Evolutionary conservation across 371 early-diverging fungal genomes (phyloP), one percentile per base, ranked within the genome.

Genomic region (Zopfochytrium polystomum): DNA sequence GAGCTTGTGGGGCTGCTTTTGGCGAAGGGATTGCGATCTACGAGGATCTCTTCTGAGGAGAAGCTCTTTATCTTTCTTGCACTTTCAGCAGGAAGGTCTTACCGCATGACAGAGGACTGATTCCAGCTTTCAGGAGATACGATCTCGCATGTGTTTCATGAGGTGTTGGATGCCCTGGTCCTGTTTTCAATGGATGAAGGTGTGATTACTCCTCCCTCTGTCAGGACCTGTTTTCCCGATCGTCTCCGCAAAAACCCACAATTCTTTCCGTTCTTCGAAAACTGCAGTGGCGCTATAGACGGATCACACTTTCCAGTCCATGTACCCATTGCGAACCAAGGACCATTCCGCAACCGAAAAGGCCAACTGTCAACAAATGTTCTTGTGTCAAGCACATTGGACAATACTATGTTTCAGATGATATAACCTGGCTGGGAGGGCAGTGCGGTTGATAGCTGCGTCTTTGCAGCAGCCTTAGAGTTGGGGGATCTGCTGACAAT

Each of bases 341-440:
- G 20, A 1, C 48, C 48, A 1, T 58, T 13, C 2, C 27, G 48
- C 15, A 58, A 58, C 3, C 58, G 48, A 1, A 58, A 49, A 26
- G 58, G 58, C 1, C 23, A 22, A 3, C 15, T 58, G 11, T 58
- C 58, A 2, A 46, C 45, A 26, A 58, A 48, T 32, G 48, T 57
- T 11, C 48, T 57, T 1, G 58, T 25, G 7, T 45, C 47, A n/a
- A n/a, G 25, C n/a, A 11, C 15, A 3, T 47, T 58, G 9, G 48
- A 44, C n/a, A n/a, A n/a, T 20, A 48, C 26, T 26, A 13, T 11
- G 7, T 58, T 58, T 33, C 58, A 47, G 23, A 29, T n/a, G 1
- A 26, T 58, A 22, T 43, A 49, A 1, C 48, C 48, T 2, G 58
- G 58, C n/a, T 58, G 58, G 58, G 58, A 58, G 32, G 58, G 48